A percentile compares a stretch with the other conserved stretches of the same genome.
These are phyloP conservation scores for Annulohypoxylon stygium DNA, from an alignment of 495 filamentous ascomycete species.

Conservation along the genomic window DNA sequence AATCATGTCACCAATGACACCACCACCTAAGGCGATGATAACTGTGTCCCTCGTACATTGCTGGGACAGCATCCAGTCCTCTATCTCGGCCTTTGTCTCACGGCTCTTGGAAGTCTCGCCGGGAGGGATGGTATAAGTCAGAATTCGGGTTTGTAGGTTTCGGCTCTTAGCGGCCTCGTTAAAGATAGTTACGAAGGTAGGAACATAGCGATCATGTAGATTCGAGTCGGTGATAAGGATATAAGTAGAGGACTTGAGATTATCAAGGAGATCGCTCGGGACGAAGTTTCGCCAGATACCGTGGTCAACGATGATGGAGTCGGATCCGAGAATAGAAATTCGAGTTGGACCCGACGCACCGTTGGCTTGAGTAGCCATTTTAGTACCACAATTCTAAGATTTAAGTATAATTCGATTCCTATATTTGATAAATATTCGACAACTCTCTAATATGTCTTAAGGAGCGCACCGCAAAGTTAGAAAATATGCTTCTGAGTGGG, in stretches of 20 bases:
- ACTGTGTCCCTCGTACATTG: constrained; percentile 95
- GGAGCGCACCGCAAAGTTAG: background rate
- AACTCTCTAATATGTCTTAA: background rate
- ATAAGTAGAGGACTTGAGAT: constrained; percentile 87
- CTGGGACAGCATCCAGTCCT: constrained; percentile 96
- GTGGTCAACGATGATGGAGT: constrained; percentile 92
- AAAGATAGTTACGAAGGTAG: constrained; percentile 80
- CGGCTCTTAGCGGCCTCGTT: constrained; percentile 63
- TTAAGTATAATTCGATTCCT: background rate
- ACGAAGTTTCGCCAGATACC: constrained; percentile 89
- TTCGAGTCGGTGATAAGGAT: constrained; percentile 97
- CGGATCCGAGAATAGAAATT: constrained; percentile 68
- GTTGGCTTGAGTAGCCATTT: constrained; percentile 37
- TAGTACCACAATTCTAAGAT: constrained; percentile 15
- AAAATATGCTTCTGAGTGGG: constrained; percentile 13
- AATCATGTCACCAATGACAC: constrained; percentile 97
- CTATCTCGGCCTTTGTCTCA: constrained; percentile 92
- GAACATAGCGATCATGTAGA: constrained; percentile 82
- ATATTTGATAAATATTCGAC: background rate
- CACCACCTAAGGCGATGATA: constrained; percentile 94
- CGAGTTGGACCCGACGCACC: constrained; percentile 57
- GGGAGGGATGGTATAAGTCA: constrained; percentile 88
- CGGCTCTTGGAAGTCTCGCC: constrained; percentile 94
- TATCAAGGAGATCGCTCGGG: constrained; percentile 81
- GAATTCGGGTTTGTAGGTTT: constrained; percentile 73